A percentile compares a stretch with the other conserved stretches of the same genome.
Conservation (phyloP, 1,284 basidiomycete species). For the Irpex sp. region DNA sequence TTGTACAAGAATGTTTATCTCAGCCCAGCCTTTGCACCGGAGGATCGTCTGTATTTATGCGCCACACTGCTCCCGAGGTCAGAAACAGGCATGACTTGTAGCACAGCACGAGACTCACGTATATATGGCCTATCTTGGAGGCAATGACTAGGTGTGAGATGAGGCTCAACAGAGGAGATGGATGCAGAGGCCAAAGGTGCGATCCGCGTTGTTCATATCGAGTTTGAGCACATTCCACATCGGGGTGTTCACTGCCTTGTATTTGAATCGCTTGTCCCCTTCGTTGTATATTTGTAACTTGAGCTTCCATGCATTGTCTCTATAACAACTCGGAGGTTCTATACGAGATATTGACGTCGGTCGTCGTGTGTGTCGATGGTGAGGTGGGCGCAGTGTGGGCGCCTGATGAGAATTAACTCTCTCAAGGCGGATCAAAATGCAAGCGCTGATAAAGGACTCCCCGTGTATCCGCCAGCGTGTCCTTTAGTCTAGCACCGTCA, state of each 20-base stretch:
- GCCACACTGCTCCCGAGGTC: not conserved
- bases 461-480: too few relatives aligned
- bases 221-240: not conserved
- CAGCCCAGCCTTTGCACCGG: not conserved
- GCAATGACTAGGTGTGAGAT: not conserved
- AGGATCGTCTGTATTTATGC: not conserved
- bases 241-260: not conserved
- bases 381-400: not conserved
- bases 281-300: not conserved
- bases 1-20: not conserved
- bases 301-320: not conserved
- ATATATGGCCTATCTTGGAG: not conserved
- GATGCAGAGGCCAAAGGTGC: not conserved
- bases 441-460: not conserved
- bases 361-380: not conserved
- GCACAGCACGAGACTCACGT: not conserved
- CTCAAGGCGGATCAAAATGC: not conserved
- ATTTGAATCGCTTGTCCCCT: not conserved
- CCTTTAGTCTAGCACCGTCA: too few relatives aligned
- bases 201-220: not conserved
- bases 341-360: not conserved
- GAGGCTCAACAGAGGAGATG: not conserved
- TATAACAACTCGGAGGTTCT: not conserved
- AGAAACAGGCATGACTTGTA: not conserved
- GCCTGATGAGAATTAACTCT: not conserved